Evolutionary conservation across 2,329 filamentous ascomycete genomes (phyloP).

Genomic region (Colletotrichum shisoi): DNA sequence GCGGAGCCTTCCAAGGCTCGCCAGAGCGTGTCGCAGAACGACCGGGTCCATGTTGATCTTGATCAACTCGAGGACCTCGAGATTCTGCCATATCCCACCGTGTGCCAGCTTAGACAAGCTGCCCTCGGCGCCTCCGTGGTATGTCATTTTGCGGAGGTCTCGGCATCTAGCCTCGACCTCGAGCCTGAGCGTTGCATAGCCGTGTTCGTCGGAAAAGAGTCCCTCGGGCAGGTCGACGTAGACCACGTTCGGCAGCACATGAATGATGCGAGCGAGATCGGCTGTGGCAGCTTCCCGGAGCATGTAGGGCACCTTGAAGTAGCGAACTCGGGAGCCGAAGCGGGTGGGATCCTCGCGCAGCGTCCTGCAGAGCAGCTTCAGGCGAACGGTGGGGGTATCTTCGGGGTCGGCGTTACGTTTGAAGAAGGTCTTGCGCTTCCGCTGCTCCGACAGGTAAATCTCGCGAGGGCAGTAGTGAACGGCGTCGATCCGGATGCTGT

Average conservation of each 20-base stretch:
- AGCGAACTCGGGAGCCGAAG: conserved; percentile 75
- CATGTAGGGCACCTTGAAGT: conserved; percentile 94
- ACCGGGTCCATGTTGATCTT: conserved; percentile 73
- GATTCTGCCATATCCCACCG: conserved; percentile 70
- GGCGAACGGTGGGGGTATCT: conserved; percentile 77
- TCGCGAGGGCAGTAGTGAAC: conserved; percentile 95
- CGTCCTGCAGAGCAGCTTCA: conserved; percentile 81
- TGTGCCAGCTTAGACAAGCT: conserved; percentile 75
- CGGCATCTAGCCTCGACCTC: conserved; percentile 86
- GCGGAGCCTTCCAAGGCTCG: conserved; percentile 70
- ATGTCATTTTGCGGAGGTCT: conserved; percentile 88
- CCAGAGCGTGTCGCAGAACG: conserved; percentile 74
- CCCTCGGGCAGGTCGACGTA: conserved; percentile 93
- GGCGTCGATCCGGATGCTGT: conserved; percentile 88
- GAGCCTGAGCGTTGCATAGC: conserved; percentile 77
- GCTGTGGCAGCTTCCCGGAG: conserved; percentile 85
- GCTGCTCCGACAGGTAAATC: conserved; percentile 78
- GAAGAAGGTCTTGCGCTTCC: conserved; percentile 76
- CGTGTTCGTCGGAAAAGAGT: conserved; percentile 80
- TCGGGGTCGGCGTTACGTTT: conserved; percentile 80
- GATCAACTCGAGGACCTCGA: conserved; percentile 77
- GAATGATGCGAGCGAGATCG: conserved; percentile 84
- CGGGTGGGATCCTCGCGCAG: conserved; percentile 77
- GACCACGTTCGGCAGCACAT: conserved; percentile 81
- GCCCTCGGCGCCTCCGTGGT: conserved; percentile 77